phyloP scores from a whole-genome alignment of 2,329 filamentous ascomycete species.

The Coniochaeta sp. region DNA sequence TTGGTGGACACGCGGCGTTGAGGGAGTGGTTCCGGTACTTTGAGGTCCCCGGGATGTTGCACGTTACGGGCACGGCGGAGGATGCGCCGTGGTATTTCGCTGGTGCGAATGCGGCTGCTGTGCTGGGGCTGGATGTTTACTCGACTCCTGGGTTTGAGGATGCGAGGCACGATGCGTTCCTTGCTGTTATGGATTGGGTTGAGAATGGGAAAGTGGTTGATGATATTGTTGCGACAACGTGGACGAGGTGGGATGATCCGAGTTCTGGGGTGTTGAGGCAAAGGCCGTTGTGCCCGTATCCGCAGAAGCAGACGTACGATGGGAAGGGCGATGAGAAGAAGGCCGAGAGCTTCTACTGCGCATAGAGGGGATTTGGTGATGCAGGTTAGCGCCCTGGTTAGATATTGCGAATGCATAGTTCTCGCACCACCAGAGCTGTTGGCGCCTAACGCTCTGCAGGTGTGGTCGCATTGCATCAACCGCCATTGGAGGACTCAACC shows the following conservation, averaged over 20 bases:
- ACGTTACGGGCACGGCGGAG: conserved; percentile 31
- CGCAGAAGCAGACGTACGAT: conserved; percentile 21
- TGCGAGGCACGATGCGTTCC: conserved; percentile 27
- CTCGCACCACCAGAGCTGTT: no score
- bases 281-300: conserved; percentile 31
- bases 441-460: no score
- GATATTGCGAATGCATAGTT: no score
- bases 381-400: no score
- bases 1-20: conserved; percentile 20
- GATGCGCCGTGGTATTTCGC: conserved; percentile 34
- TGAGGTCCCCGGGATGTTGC: conserved; percentile 45
- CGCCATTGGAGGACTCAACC: background rate
- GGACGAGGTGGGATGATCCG: conserved; percentile 10
- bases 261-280: conserved; percentile 27
- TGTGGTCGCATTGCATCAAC: no score
- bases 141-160: conserved; percentile 28
- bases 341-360: conserved; percentile 22
- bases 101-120: conserved; percentile 19
- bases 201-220: conserved; percentile 23
- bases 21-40: conserved; percentile 46
- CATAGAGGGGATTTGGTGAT: conserved; percentile 5
- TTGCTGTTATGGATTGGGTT: conserved; percentile 30
- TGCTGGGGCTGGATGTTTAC: conserved; percentile 21
- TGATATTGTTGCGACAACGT: conserved; percentile 14
- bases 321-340: conserved; percentile 20